phyloP scores from a whole-genome alignment of 352 stramenopile genomes.

The Elongisporangium prolatum region DNA sequence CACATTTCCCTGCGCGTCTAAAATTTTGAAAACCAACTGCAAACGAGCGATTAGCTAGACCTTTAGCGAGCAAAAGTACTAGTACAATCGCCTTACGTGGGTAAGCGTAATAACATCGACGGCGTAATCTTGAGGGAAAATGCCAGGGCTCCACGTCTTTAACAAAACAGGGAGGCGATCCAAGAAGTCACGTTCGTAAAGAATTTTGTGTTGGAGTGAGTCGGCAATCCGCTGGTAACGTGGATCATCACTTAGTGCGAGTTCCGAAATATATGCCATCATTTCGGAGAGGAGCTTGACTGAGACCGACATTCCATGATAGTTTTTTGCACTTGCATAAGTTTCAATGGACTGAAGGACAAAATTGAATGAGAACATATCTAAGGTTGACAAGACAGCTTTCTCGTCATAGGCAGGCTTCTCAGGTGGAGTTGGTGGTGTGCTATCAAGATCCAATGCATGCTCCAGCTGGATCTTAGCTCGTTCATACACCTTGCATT shows the following conservation, averaged over 20 bases:
- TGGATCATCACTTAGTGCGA: constrained; percentile 62
- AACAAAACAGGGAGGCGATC: constrained; percentile 77
- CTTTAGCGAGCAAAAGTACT: constrained; percentile 4
- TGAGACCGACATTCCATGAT: constrained; percentile 76
- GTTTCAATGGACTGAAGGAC: constrained; percentile 86
- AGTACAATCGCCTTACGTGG: constrained; percentile 41
- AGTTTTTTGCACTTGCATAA: constrained; percentile 75
- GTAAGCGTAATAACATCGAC: constrained; percentile 82
- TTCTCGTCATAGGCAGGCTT: constrained; percentile 73
- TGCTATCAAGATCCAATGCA: constrained; percentile 47
- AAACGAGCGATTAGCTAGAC: neutral
- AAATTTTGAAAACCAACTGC: constrained; percentile 83
- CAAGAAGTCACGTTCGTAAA: constrained; percentile 86
- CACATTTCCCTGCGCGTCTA: constrained; percentile 79
- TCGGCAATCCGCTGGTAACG: constrained; percentile 81
- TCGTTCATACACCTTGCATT: constrained; percentile 49
- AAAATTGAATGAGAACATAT: constrained; percentile 92
- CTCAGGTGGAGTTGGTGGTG: constrained; percentile 23
- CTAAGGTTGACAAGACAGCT: constrained; percentile 73
- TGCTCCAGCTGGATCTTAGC: constrained; percentile 42
- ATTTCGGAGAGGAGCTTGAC: constrained; percentile 79
- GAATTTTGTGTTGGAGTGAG: constrained; percentile 85
- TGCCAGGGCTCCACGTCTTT: constrained; percentile 68
- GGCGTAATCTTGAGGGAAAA: constrained; percentile 64
- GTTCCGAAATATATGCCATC: constrained; percentile 81